A percentile compares a stretch with the other conserved stretches of the same genome.
Evolutionary conservation across 2,329 filamentous ascomycete genomes (phyloP).

Genomic region (Mariannaea sp.): DNA sequence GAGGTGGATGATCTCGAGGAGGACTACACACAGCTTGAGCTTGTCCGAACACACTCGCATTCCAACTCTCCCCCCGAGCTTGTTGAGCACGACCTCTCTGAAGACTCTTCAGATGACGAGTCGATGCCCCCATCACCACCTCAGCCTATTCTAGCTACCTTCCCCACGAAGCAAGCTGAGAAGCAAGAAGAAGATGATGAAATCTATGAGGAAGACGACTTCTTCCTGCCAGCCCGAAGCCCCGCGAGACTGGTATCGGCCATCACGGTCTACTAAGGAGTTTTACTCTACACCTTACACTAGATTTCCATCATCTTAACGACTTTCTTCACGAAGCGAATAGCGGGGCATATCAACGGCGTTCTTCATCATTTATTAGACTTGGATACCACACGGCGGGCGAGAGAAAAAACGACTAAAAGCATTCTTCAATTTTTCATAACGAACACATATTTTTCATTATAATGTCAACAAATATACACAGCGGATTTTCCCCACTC

Average conservation of each 20-base stretch:
- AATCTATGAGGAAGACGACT: constrained; percentile 58
- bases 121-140: constrained; percentile 76
- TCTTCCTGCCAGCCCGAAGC: constrained; percentile 58
- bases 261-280: constrained; percentile 60
- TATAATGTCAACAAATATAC: constrained; percentile 17
- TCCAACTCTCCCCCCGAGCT: constrained; percentile 71
- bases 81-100: constrained; percentile 68
- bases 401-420: constrained; percentile 22
- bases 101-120: constrained; percentile 75
- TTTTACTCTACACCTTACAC: background rate
- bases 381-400: constrained; percentile 38
- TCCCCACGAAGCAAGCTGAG: constrained; percentile 61
- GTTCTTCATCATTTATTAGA: constrained; percentile 32
- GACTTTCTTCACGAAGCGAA: constrained; percentile 37
- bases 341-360: constrained; percentile 36
- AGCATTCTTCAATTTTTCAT: constrained; percentile 19
- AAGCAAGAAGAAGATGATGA: constrained; percentile 49
- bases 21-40: constrained; percentile 66
- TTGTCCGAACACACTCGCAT: constrained; percentile 72
- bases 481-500: constrained; percentile 30
- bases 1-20: constrained; percentile 63
- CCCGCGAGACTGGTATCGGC: constrained; percentile 57
- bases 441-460: constrained; percentile 21
- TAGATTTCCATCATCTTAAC: constrained; percentile 30
- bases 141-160: constrained; percentile 58